Conservation (phyloP, 1,139 yeast genomes). For the Protomyces pachydermus region DNA sequence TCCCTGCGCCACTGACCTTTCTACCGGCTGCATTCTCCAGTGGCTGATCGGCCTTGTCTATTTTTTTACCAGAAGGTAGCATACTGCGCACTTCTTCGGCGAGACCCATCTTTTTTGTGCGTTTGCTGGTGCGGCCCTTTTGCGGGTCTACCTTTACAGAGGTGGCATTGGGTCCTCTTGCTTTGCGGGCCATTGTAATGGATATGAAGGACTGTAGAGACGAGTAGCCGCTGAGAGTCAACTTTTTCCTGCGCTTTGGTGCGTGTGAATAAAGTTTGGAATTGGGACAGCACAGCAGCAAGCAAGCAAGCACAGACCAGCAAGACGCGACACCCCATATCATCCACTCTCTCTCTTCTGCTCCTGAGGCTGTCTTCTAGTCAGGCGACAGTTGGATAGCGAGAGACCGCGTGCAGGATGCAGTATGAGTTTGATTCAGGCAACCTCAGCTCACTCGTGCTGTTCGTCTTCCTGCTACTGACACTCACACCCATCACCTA, state of each 20-base stretch:
- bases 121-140: slow-evolving; percentile 11
- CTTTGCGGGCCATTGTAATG: slow-evolving; percentile 15
- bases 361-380: not conserved
- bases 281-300: not conserved
- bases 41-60: slow-evolving; percentile 5
- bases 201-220: not conserved
- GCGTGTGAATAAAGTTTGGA: not conserved
- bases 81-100: slow-evolving; percentile 24
- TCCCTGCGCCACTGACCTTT: slow-evolving; percentile 17
- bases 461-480: slow-evolving; percentile 17
- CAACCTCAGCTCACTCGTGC: slow-evolving; percentile 18
- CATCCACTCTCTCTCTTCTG: too few relatives aligned
- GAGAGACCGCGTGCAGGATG: not conserved
- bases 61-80: slow-evolving; percentile 8
- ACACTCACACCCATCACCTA: slow-evolving; percentile 8
- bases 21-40: slow-evolving; percentile 7
- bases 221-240: too few relatives aligned
- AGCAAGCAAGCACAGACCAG: not conserved
- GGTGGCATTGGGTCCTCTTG: slow-evolving; percentile 25
- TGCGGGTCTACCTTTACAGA: slow-evolving; percentile 22
- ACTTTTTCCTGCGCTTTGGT: not conserved
- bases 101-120: slow-evolving; percentile 13
- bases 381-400: not conserved
- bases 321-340: not conserved
- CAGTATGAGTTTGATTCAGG: slow-evolving; percentile 24